Conservation (phyloP, 2,329 filamentous ascomycete species). For the Passalora sequoiae region DNA sequence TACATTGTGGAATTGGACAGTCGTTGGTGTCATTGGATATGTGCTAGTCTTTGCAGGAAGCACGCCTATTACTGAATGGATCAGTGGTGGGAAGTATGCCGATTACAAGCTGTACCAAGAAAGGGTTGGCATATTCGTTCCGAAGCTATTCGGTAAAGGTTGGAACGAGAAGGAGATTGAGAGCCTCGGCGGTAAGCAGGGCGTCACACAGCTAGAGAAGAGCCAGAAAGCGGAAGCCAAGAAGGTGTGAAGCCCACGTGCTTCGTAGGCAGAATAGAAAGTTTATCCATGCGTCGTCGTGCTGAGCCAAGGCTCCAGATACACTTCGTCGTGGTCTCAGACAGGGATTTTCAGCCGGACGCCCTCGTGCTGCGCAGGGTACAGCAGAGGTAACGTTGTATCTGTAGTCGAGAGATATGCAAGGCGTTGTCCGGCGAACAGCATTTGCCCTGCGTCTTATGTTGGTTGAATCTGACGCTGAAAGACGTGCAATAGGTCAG, state of each 20-base stretch:
- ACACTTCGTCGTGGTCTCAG: background rate
- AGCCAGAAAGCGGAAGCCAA: slow-evolving; percentile 11
- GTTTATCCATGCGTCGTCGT: background rate
- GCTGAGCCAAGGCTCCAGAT: background rate
- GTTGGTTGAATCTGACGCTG: background rate
- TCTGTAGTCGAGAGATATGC: background rate
- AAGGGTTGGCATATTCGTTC: slow-evolving; percentile 78
- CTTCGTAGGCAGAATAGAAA: background rate
- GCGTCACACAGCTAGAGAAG: slow-evolving; percentile 8
- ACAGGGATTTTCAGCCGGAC: background rate
- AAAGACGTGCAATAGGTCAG: background rate
- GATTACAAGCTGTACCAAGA: slow-evolving; percentile 83
- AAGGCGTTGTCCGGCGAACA: background rate
- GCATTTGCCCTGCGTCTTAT: background rate
- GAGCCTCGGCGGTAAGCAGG: slow-evolving; percentile 9
- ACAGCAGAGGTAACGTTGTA: background rate
- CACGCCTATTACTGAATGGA: slow-evolving; percentile 77
- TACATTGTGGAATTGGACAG: slow-evolving; percentile 72
- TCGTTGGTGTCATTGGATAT: slow-evolving; percentile 62
- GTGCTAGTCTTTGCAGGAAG: slow-evolving; percentile 82
- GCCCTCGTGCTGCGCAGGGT: background rate
- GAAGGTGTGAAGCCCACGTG: slow-evolving; percentile 1
- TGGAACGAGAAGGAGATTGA: slow-evolving; percentile 31
- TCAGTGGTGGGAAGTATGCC: slow-evolving; percentile 76
- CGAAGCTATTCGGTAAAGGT: slow-evolving; percentile 41